Evolutionary conservation across 148 eudicot species (phyloP), one percentile per base, ranked within the genome.

Genomic region (Persicaria maculosa): DNA sequence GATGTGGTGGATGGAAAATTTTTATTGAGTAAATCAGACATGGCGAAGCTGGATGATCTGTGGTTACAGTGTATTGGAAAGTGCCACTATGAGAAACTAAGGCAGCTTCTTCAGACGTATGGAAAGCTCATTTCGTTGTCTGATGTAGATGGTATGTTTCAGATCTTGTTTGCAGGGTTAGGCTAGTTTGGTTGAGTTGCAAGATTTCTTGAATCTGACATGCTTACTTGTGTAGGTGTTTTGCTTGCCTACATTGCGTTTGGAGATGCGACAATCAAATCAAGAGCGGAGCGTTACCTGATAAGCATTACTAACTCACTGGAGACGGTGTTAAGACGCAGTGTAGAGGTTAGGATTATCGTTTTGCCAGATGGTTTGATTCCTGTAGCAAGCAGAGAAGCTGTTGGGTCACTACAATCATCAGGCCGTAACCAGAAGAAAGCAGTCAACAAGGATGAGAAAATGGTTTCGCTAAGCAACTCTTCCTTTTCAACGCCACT

Each of bases 291-390:
- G 78, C 88, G 92, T 65, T 96, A 90, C 79, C 79, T 90, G 54
- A 96, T 91, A 78, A 96, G 99, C 64, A 90, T 96, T 77, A 90
- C 97, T 1, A 89, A 89, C 86, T 89, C 99, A 36, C 83, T 96
- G 16, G 97, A 96, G 83, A 89, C 72, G 72, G 88, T 90, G 71
- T 75, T 96, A 43, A 88, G 81, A 74, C 84, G 82, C 79, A 89
- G 82, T 79, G 86, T 88, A 64, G 99, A 92, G 85, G 91, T 92
- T 36, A 86, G 90, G 81, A 81, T 95, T 50, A 74, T 90, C 74
- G 78, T 86, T 47, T 78, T 90, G 71, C 91, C 95, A 15, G 83
- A 84, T 74, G 89, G 79, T 52, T 72, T 78, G 79, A 71, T 75
- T 61, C 73, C 73, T 25, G 45, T 62, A 46, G 76, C 69, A 15